Conservation (phyloP, 1,284 basidiomycete species). For the Cryptococcus jaspeensis region DNA sequence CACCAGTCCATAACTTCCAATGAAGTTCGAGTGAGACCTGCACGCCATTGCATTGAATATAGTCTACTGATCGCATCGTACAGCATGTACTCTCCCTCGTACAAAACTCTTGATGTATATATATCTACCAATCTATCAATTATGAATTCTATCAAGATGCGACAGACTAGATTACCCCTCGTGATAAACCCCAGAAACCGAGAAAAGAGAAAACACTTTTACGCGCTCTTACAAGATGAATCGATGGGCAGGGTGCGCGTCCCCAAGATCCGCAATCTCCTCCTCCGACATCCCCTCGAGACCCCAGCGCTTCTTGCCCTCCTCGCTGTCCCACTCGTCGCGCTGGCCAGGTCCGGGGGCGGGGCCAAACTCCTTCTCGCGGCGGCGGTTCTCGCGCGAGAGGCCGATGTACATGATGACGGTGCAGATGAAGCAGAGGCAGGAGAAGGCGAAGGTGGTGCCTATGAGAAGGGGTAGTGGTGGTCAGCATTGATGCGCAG, state of each 20-base stretch:
- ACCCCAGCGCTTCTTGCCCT: slow-evolving; percentile 46
- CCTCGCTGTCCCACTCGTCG: slow-evolving; percentile 49
- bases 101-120: neutral
- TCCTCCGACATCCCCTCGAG: slow-evolving; percentile 48
- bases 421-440: slow-evolving; percentile 41
- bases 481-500: too few species aligned
- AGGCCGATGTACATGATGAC: slow-evolving; percentile 43
- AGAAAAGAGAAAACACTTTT: neutral
- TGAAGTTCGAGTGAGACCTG: too few species aligned
- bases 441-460: slow-evolving; percentile 45
- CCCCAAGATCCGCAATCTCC: slow-evolving; percentile 53
- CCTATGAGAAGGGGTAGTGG: too few species aligned
- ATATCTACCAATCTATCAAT: neutral
- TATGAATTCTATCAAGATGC: neutral
- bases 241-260: slow-evolving; percentile 49
- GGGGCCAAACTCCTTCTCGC: slow-evolving; percentile 47
- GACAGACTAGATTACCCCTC: too few species aligned
- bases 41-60: too few species aligned
- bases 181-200: neutral
- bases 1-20: too few species aligned
- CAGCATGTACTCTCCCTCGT: neutral
- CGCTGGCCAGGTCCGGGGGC: slow-evolving; percentile 62
- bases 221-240: slow-evolving; percentile 29
- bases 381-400: slow-evolving; percentile 46
- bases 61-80: too few species aligned